Base-by-base conservation (phyloP, 345 rosid species). In the Gossypium rotundifolium region DNA sequence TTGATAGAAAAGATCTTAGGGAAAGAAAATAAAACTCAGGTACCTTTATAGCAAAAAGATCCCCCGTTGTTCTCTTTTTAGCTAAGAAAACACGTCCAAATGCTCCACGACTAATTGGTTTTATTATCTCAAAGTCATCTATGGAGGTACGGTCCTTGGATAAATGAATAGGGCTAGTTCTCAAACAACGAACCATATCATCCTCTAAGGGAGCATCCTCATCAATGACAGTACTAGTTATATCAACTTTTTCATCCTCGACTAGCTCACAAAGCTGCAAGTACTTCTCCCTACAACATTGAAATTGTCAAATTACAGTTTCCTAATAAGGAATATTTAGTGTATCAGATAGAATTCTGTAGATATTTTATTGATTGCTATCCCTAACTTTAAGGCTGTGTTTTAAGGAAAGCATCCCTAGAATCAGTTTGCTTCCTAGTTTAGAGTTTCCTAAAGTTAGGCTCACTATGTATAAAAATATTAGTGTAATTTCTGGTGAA, bases 91-190 rank as follows among this genome's bases (percentile, higher is more conserved):
- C 99, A 70, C 97, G 89, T 73, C 98, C 99, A 89, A 93, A 96
- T 70, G 99, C 98, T 76, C 99, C 99, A 58, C 99, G 96, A 79
- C 99, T 96, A 67, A 96, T 93, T 81, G 99, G 99, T 81, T 96
- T 96, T 81, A 96, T 96, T 74, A 96, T 93, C 89, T 89, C 97
- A 82, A 96, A 96, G 81, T 96, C 97, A 85, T 96, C 99, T 82
- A 96, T 96, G 25, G 95, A 82, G 63, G 98, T 96, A 65, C 98
- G 97, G 80, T 96, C 99, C 79, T 87, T 91, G 3, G 96, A 89
- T 65, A 86, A 73, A 83, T 90, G 98, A 71, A 79, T 76, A 42
- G 99, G 99, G 82, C 98, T 91, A 74, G 98, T 88, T 81, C 99
- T 89, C 90, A 93, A 85, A 85, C 98, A 89, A 80, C 90, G 89